These are phyloP conservation scores for Lipomyces mesembrius DNA, from an alignment of 805 yeast species.

Conservation along the genomic window DNA sequence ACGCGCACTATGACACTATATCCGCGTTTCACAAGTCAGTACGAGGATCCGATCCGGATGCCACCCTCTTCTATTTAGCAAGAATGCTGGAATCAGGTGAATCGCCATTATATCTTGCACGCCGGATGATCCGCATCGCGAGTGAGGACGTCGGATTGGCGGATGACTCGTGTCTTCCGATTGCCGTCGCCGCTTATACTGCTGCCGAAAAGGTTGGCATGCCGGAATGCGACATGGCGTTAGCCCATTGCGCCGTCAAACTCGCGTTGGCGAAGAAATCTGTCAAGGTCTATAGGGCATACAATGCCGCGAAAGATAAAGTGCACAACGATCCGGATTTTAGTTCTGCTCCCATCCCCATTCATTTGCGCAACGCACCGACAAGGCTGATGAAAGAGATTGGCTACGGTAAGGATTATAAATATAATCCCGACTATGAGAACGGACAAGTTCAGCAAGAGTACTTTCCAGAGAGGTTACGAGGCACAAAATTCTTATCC, in stretches of 20 bases:
- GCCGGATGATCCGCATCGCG: slow-evolving; percentile 93
- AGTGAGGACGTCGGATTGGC: slow-evolving; percentile 90
- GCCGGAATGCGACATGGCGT: slow-evolving; percentile 88
- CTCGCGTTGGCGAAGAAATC: slow-evolving; percentile 85
- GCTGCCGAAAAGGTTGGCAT: slow-evolving; percentile 89
- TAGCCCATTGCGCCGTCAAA: slow-evolving; percentile 93
- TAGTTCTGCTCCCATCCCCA: slow-evolving; percentile 58
- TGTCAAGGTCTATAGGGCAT: slow-evolving; percentile 81
- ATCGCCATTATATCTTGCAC: slow-evolving; percentile 83
- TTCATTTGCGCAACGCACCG: slow-evolving; percentile 92
- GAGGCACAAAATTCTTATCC: slow-evolving; percentile 55
- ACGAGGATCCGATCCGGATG: slow-evolving; percentile 88
- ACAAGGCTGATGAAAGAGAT: slow-evolving; percentile 85
- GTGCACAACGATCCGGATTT: slow-evolving; percentile 63
- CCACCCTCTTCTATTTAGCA: slow-evolving; percentile 82
- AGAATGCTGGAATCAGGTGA: slow-evolving; percentile 94
- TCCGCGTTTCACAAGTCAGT: slow-evolving; percentile 94
- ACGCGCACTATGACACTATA: slow-evolving; percentile 90
- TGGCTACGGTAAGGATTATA: slow-evolving; percentile 83
- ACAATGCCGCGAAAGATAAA: slow-evolving; percentile 65
- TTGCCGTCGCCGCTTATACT: slow-evolving; percentile 82
- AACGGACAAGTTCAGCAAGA: slow-evolving; percentile 76
- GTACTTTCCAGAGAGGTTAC: slow-evolving; percentile 70
- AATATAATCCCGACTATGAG: slow-evolving; percentile 80
- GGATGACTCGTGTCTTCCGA: slow-evolving; percentile 82